phyloP scores from a whole-genome alignment of 371 early-diverging fungal species.

The Mortierella sp. region DNA sequence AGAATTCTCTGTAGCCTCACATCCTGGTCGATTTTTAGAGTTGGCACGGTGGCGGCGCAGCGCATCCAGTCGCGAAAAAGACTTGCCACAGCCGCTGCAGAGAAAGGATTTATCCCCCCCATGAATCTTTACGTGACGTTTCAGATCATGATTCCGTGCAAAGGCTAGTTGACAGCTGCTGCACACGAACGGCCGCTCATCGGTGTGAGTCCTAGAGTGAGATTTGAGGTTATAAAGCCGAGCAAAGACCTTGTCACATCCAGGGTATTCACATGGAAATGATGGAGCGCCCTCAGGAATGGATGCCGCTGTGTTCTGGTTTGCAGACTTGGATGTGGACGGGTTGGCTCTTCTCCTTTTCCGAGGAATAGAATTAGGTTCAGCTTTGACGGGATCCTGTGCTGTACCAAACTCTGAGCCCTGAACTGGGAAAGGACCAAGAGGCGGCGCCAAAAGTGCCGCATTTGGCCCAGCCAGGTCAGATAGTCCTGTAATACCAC shows the following conservation, averaged over 20 bases:
- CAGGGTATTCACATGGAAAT: conserved; percentile 73
- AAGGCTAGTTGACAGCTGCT: conserved; percentile 80
- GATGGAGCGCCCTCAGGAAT: conserved; percentile 54
- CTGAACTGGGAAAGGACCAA: conserved; percentile 52
- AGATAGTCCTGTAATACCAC: conserved; percentile 31
- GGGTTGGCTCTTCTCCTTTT: conserved; percentile 32
- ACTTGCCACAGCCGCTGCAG: conserved; percentile 86
- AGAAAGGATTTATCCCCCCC: conserved; percentile 87
- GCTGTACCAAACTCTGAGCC: conserved; percentile 53
- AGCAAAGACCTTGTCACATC: conserved; percentile 82
- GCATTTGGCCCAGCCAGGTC: conserved; percentile 16
- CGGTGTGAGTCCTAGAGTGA: conserved; percentile 84
- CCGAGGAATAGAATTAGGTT: conserved; percentile 6
- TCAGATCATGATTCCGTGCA: conserved; percentile 89
- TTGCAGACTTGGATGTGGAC: conserved; percentile 1
- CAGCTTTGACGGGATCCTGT: conserved; percentile 13
- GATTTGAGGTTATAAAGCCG: conserved; percentile 85
- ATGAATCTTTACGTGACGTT: conserved; percentile 89
- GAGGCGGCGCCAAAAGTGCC: conserved; percentile 28
- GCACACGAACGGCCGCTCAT: conserved; percentile 86
- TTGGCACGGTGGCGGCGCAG: conserved; percentile 57
- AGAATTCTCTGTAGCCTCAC: conserved; percentile 10
- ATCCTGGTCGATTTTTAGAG: conserved; percentile 49
- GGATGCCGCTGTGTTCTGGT: conserved; percentile 49
- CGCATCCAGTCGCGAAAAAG: conserved; percentile 69